Conservation (phyloP, 2,329 filamentous ascomycete genomes). For the Penicillium sp. region DNA sequence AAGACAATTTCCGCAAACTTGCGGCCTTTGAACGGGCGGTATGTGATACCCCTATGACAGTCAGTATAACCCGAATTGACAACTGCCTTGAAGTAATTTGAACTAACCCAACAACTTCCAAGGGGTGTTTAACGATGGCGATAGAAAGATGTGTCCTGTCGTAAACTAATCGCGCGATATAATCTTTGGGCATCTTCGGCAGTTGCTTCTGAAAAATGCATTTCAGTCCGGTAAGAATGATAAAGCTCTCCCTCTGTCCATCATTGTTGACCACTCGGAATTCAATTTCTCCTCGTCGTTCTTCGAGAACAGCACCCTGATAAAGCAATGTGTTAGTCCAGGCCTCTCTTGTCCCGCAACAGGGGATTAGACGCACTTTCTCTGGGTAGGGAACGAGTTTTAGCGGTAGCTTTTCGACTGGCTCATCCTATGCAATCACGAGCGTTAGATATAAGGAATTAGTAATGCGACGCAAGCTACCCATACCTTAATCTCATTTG, state of each 20-base stretch:
- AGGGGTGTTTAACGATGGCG: conserved; percentile 92
- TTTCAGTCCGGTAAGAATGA: conserved; percentile 92
- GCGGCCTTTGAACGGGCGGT: conserved; percentile 85
- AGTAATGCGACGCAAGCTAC: background rate
- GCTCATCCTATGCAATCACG: conserved; percentile 23
- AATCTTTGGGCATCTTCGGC: conserved; percentile 99
- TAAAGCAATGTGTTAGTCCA: conserved; percentile 21
- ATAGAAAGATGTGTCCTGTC: conserved; percentile 95
- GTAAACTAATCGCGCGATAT: conserved; percentile 95
- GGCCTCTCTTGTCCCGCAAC: background rate
- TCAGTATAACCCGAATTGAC: conserved; percentile 3
- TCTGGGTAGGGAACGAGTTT: conserved; percentile 82
- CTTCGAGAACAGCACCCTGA: conserved; percentile 84
- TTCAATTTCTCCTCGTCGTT: conserved; percentile 90
- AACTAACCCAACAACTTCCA: conserved; percentile 74
- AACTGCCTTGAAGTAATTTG: conserved; percentile 14
- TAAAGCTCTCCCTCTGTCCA: conserved; percentile 77
- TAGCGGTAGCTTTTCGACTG: conserved; percentile 47
- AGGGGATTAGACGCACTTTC: conserved; percentile 57
- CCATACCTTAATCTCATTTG: conserved; percentile 31
- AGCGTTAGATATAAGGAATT: background rate
- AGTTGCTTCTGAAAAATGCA: conserved; percentile 98
- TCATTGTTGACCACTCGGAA: conserved; percentile 99
- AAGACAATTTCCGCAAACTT: conserved; percentile 98
- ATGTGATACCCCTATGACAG: conserved; percentile 76